A percentile compares a stretch with the other conserved stretches of the same genome.
These are phyloP conservation scores for Cornus controversa DNA, from an alignment of 148 eudicot species.

Conservation along the genomic window DNA sequence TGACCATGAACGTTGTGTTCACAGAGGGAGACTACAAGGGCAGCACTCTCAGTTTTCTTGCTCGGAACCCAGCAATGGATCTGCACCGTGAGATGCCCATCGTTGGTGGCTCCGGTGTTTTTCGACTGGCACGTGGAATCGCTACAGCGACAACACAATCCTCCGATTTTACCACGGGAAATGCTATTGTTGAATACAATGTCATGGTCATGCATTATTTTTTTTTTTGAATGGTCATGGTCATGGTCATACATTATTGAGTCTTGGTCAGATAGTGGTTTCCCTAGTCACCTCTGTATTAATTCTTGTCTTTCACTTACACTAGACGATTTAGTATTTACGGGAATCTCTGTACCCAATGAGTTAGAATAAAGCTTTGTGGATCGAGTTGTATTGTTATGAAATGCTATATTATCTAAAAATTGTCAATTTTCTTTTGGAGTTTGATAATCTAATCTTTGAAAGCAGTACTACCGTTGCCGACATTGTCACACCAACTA, in stretches of 20 bases:
- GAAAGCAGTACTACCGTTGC: too few species aligned
- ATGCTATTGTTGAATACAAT: conserved; percentile 43
- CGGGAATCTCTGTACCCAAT: neutral
- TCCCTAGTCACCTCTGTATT: neutral
- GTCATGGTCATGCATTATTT: conserved; percentile 33
- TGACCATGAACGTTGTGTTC: conserved; percentile 31
- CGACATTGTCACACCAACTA: too few species aligned
- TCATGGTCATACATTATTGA: conserved; percentile 21
- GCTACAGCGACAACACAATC: conserved; percentile 29
- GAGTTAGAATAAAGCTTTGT: too few species aligned
- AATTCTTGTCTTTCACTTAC: too few species aligned
- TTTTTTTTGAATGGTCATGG: conserved; percentile 4
- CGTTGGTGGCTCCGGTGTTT: conserved; percentile 53
- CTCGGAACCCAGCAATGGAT: conserved; percentile 24
- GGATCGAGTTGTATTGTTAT: too few species aligned
- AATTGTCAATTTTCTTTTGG: too few species aligned
- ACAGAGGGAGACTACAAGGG: conserved; percentile 37
- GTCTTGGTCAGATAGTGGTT: neutral
- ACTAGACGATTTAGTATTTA: neutral
- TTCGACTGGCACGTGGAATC: conserved; percentile 50
- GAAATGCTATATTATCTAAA: too few species aligned
- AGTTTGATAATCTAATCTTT: too few species aligned
- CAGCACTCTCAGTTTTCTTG: conserved; percentile 35
- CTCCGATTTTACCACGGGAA: conserved; percentile 21
- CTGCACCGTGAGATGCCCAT: conserved; percentile 41